Evolutionary conservation across 257 asterid species (phyloP), one percentile per base, ranked within the genome.

Genomic region (Oldenlandia corymbosa): DNA sequence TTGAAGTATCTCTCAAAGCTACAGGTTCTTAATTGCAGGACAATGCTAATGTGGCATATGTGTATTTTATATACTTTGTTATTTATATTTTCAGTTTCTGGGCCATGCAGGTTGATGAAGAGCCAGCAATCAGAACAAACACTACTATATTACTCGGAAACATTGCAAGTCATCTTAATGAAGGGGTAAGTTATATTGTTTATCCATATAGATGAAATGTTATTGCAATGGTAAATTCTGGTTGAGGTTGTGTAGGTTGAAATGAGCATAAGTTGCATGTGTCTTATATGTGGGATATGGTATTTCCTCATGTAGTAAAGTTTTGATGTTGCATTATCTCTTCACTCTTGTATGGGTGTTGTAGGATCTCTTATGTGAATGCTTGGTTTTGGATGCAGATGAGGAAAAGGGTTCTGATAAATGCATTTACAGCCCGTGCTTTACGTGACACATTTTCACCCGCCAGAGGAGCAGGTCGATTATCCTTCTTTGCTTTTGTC

Each of bases 61-160:
- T n/a, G n/a, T n/a, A n/a, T n/a, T n/a, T n/a, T n/a, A n/a, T 65
- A 47, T 63, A 27, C 54, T 24, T 63, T 24, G 57, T 50, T 2
- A 11, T n/a, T 47, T 41, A 14, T 27, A 23, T 57, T 59, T 58
- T 60, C 64, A 68, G 64, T 21, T 41, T 55, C 58, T 71, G 39
- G 27, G 21, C 31, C 68, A 59, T 61, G 64, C 70, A 93, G 99
- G 94, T 93, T 72, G 99, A 93, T 73, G 99, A 93, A 77, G 99
- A 93, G 76, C 90, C 99, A 6, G 97, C 95, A 37, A 93, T 93
- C 71, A 84, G 99, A 71, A 93, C 99, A 68, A 93, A 90, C 75
- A 93, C 99, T 49, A 93, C 99, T 67, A 93, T 90, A 77, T 75
- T 93, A 79, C 97, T 93, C 62, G 99, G 99, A 77, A 93, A 93